These are phyloP conservation scores for Atalantia buxifolia DNA, from an alignment of 345 rosid genomes.

Conservation along the genomic window DNA sequence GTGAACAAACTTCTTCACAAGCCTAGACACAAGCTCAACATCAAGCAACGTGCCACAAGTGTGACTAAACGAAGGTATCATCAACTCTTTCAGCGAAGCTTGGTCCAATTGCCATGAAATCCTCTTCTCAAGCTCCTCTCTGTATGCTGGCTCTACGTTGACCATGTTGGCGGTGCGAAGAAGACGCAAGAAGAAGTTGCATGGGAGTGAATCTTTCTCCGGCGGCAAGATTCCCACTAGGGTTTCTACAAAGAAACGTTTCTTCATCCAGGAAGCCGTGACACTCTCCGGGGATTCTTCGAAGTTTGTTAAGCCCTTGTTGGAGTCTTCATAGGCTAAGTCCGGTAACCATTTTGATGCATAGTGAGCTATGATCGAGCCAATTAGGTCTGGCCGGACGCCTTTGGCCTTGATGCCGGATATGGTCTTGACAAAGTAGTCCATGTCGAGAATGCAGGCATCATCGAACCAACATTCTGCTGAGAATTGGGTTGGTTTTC, in stretches of 20 bases:
- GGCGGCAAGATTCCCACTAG: slow-evolving; percentile 78
- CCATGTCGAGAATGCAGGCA: slow-evolving; percentile 72
- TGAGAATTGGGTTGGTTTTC: slow-evolving; percentile 27
- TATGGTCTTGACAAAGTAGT: slow-evolving; percentile 73
- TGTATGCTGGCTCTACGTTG: slow-evolving; percentile 47
- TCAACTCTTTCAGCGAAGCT: slow-evolving; percentile 75
- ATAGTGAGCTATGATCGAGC: slow-evolving; percentile 77
- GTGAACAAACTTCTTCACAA: slow-evolving; percentile 54
- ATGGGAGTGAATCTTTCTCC: slow-evolving; percentile 73
- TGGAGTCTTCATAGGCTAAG: slow-evolving; percentile 29
- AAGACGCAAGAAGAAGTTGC: slow-evolving; percentile 81
- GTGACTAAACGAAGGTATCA: slow-evolving; percentile 95
- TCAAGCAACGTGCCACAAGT: slow-evolving; percentile 72
- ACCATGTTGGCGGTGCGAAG: slow-evolving; percentile 83
- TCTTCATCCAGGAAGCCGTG: slow-evolving; percentile 66
- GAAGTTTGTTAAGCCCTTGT: slow-evolving; percentile 15
- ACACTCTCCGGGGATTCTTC: slow-evolving; percentile 50
- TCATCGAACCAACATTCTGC: slow-evolving; percentile 61
- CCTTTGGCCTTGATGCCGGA: slow-evolving; percentile 73
- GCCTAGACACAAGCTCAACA: slow-evolving; percentile 61
- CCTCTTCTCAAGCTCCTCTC: slow-evolving; percentile 66
- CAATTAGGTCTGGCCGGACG: slow-evolving; percentile 72
- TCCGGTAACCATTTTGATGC: slow-evolving; percentile 91
- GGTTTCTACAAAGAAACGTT: slow-evolving; percentile 71
- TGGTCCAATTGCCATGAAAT: slow-evolving; percentile 81